A percentile compares a stretch with the other conserved stretches of the same genome.
Conservation (phyloP, 495 filamentous ascomycete genomes). For the Glonium stellatum region DNA sequence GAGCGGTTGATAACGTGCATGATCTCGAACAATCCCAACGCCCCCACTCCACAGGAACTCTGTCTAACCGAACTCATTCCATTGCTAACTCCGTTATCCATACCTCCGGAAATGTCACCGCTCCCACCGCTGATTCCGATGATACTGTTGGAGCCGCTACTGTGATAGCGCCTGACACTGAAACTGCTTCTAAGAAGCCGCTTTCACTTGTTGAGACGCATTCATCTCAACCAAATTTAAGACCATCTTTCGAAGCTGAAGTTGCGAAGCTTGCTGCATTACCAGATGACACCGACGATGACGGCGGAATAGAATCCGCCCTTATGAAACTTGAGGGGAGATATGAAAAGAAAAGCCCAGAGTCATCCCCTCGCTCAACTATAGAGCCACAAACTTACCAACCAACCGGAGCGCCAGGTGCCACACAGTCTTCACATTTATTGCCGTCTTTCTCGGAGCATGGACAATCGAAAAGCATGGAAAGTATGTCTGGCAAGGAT, state of each 20-base stretch:
- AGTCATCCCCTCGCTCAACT: slow-evolving; percentile 31
- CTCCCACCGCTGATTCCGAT: slow-evolving; percentile 19
- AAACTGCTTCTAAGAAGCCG: slow-evolving; percentile 7
- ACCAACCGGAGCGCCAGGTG: slow-evolving; percentile 9
- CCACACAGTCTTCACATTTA: slow-evolving; percentile 5
- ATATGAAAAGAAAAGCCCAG: slow-evolving; percentile 50
- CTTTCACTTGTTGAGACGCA: slow-evolving; percentile 65
- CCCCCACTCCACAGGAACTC: slow-evolving; percentile 65
- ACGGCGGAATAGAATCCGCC: slow-evolving; percentile 90
- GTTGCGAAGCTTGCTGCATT: slow-evolving; percentile 83
- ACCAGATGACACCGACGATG: slow-evolving; percentile 72
- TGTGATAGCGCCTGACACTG: not conserved
- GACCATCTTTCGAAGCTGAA: slow-evolving; percentile 84
- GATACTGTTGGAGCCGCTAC: slow-evolving; percentile 1
- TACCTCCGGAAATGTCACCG: slow-evolving; percentile 31
- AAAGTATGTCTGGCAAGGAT: too few species aligned
- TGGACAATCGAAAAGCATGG: too few species aligned
- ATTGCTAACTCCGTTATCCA: slow-evolving; percentile 50
- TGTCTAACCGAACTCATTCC: slow-evolving; percentile 64
- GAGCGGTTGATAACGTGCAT: slow-evolving; percentile 66
- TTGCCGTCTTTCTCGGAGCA: slow-evolving; percentile 9
- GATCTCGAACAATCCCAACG: slow-evolving; percentile 56
- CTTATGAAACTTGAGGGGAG: slow-evolving; percentile 89
- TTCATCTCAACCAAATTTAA: slow-evolving; percentile 67
- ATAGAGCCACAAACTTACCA: slow-evolving; percentile 11